Conservation (phyloP, 1,284 basidiomycete species). For the Thelephora terrestris region DNA sequence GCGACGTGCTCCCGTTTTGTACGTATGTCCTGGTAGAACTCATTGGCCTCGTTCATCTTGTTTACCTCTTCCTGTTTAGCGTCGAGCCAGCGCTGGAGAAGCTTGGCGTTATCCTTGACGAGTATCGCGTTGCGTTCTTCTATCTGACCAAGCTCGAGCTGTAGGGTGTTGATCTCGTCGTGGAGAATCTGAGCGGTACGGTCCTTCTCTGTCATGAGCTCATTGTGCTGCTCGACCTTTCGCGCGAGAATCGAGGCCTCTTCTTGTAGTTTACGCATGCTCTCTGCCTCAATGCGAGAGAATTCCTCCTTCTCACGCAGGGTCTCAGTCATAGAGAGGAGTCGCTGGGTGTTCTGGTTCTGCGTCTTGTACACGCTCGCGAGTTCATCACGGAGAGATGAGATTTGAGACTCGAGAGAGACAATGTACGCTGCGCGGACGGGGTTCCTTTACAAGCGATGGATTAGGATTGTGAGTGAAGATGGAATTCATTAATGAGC, state of each 20-base stretch:
- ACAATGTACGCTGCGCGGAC: slow-evolving; percentile 80
- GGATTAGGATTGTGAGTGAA: slow-evolving; percentile 10
- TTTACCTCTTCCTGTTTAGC: slow-evolving; percentile 90
- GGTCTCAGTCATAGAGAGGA: slow-evolving; percentile 89
- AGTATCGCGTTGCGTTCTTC: slow-evolving; percentile 80
- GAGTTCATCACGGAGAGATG: slow-evolving; percentile 81
- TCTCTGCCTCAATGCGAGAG: slow-evolving; percentile 68
- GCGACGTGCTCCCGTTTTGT: slow-evolving; percentile 47
- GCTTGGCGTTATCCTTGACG: slow-evolving; percentile 86
- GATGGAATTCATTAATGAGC: slow-evolving; percentile 13
- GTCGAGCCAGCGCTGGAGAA: slow-evolving; percentile 93
- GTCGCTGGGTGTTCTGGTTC: slow-evolving; percentile 87
- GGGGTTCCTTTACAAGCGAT: slow-evolving; percentile 46
- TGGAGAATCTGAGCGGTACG: slow-evolving; percentile 84
- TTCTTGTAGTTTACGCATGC: slow-evolving; percentile 58
- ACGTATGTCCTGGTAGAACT: slow-evolving; percentile 76
- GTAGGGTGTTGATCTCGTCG: slow-evolving; percentile 87
- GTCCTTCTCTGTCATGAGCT: slow-evolving; percentile 83
- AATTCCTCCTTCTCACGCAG: slow-evolving; percentile 86
- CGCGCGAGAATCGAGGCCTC: slow-evolving; percentile 62
- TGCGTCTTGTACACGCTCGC: slow-evolving; percentile 94
- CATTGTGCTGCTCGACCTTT: slow-evolving; percentile 77
- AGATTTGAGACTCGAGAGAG: slow-evolving; percentile 90
- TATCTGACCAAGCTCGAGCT: slow-evolving; percentile 84
- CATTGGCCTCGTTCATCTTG: slow-evolving; percentile 88